These are phyloP conservation scores for Pichia cabralensis DNA, from an alignment of 805 yeast species.

Conservation along the genomic window DNA sequence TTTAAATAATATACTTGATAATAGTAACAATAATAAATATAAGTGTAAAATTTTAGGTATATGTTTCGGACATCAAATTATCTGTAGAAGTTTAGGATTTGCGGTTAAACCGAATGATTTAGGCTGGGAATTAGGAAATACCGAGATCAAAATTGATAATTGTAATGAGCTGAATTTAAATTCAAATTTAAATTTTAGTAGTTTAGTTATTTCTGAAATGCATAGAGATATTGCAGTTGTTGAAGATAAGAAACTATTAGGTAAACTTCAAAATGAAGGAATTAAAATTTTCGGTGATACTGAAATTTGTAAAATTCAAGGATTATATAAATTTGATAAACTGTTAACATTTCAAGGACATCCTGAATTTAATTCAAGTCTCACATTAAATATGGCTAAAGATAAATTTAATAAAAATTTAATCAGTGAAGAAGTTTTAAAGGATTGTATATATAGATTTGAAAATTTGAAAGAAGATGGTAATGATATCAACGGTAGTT, in stretches of 20 bases:
- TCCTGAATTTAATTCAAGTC: constrained; percentile 58
- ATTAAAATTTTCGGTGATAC: constrained; percentile 43
- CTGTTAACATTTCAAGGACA: constrained; percentile 79
- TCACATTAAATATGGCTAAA: constrained; percentile 12
- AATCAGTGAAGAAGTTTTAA: constrained; percentile 5
- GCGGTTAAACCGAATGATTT: constrained; percentile 43
- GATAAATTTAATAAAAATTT: constrained; percentile 4
- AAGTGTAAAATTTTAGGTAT: constrained; percentile 44
- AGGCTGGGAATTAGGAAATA: constrained; percentile 71
- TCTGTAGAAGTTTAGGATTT: constrained; percentile 57
- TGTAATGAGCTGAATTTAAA: too few species aligned
- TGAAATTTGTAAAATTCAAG: constrained; percentile 52
- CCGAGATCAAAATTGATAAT: constrained; percentile 31
- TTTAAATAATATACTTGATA: constrained; percentile 14
- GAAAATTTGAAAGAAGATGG: constrained; percentile 3
- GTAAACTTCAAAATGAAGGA: too few species aligned
- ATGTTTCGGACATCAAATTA: constrained; percentile 83
- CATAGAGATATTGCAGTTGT: constrained; percentile 47
- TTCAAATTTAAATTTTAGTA: constrained; percentile 9
- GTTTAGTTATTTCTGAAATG: constrained; percentile 35
- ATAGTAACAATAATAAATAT: constrained; percentile 30
- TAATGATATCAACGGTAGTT: constrained; percentile 1
- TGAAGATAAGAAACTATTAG: constrained; percentile 14
- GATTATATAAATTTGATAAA: constrained; percentile 42
- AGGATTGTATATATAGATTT: constrained; percentile 4